Percentiles rank a stretch among this genome's conserved stretches.
phyloP scores from a whole-genome alignment of 352 stramenopile genomes.

The Pythium monospermum region DNA sequence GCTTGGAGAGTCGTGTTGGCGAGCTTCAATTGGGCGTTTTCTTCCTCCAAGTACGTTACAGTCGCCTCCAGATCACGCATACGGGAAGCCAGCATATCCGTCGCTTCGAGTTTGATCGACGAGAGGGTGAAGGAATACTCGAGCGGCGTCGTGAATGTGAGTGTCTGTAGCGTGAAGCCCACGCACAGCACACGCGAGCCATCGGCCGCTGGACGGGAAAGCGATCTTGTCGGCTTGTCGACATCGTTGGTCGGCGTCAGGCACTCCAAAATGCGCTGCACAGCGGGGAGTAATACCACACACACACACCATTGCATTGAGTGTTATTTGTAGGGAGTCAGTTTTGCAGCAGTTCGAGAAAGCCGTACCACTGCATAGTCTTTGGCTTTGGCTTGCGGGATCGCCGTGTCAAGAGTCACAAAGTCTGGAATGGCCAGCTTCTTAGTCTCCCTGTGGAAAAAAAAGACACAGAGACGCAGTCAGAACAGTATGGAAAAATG shows the following conservation, averaged over 20 bases:
- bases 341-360: not conserved
- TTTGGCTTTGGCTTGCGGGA: not conserved
- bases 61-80: not conserved
- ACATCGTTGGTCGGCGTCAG: not conserved
- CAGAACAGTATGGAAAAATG: not conserved
- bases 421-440: not conserved
- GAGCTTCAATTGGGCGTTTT: not conserved
- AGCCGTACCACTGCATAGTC: not conserved
- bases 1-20: no score
- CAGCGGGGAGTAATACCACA: no score
- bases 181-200: constrained; percentile 1
- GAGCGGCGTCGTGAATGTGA: not conserved
- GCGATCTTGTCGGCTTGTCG: not conserved
- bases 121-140: not conserved
- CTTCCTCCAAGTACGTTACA: not conserved
- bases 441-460: not conserved
- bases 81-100: not conserved
- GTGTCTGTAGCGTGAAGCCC: not conserved
- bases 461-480: not conserved
- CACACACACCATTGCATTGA: no score
- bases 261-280: not conserved
- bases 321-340: not conserved
- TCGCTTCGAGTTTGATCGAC: not conserved
- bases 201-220: not conserved
- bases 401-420: not conserved